Evolutionary conservation across 2,329 filamentous ascomycete species (phyloP).

Genomic region (Atkinsonella hypoxylon): DNA sequence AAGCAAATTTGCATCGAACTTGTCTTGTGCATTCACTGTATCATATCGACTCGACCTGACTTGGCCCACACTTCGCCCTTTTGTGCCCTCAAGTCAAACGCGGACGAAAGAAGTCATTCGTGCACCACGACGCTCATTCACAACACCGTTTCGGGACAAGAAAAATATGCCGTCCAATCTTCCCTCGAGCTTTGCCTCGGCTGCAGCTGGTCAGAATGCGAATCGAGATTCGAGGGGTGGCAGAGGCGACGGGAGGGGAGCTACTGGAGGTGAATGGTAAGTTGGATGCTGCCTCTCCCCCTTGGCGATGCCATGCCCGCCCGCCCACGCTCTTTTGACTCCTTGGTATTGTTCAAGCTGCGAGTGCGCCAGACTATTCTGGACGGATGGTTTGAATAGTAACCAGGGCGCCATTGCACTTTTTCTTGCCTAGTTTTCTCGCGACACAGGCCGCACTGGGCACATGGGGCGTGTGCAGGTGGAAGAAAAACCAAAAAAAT

Average conservation of each 20-base stretch:
- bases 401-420: neutral
- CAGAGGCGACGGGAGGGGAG: constrained; percentile 43
- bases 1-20: constrained; percentile 4
- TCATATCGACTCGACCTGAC: neutral
- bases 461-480: neutral
- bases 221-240: constrained; percentile 47
- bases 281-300: constrained; percentile 20
- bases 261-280: constrained; percentile 60
- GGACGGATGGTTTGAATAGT: neutral
- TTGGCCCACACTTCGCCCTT: neutral
- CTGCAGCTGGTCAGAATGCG: constrained; percentile 62
- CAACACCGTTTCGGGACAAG: neutral
- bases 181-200: constrained; percentile 74
- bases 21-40: constrained; percentile 1
- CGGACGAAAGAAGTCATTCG: constrained; percentile 5
- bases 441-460: neutral
- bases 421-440: neutral
- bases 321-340: neutral
- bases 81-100: neutral
- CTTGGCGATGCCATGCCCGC: neutral
- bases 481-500: neutral
- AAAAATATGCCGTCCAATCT: constrained; percentile 57
- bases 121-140: constrained; percentile 1
- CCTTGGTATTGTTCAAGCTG: neutral
- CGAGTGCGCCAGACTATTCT: no score